These are phyloP conservation scores for Penicillium sp. DNA, from an alignment of 2,329 filamentous ascomycete species.

Conservation along the genomic window DNA sequence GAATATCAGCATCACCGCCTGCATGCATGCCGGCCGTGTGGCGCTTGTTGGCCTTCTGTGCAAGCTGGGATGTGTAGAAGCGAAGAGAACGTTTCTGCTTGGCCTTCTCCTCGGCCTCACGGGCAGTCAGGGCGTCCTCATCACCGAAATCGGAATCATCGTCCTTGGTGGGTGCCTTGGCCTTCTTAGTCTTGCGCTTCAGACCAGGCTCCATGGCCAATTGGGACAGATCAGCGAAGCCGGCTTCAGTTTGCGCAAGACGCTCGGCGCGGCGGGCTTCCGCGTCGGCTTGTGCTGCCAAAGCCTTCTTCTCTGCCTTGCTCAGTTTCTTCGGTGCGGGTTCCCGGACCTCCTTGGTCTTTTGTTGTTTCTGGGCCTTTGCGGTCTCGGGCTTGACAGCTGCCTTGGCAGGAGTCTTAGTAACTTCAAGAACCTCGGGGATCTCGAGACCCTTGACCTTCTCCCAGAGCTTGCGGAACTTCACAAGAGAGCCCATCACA, in stretches of 20 bases:
- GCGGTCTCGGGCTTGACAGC: slow-evolving; percentile 4
- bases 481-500: slow-evolving; percentile 78
- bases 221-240: slow-evolving; percentile 65
- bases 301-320: slow-evolving; percentile 48
- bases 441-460: slow-evolving; percentile 62
- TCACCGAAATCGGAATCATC: slow-evolving; percentile 87
- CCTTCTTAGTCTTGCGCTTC: slow-evolving; percentile 42
- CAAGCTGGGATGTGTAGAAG: slow-evolving; percentile 97
- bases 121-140: slow-evolving; percentile 70
- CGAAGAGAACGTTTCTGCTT: slow-evolving; percentile 84
- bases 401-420: slow-evolving; percentile 21
- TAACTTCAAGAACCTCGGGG: slow-evolving; percentile 35
- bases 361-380: slow-evolving; percentile 26
- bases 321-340: slow-evolving; percentile 42
- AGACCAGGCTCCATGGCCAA: slow-evolving; percentile 49
- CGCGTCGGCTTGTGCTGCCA: slow-evolving; percentile 52
- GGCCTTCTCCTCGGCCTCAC: slow-evolving; percentile 79
- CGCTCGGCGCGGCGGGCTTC: slow-evolving; percentile 51
- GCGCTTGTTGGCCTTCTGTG: slow-evolving; percentile 84
- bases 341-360: slow-evolving; percentile 34
- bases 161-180: slow-evolving; percentile 31
- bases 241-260: slow-evolving; percentile 58
- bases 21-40: slow-evolving; percentile 59
- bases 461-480: slow-evolving; percentile 75
- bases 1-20: slow-evolving; percentile 56